Conservation (phyloP, 1,284 basidiomycete species). For the Trichosporon sp. region DNA sequence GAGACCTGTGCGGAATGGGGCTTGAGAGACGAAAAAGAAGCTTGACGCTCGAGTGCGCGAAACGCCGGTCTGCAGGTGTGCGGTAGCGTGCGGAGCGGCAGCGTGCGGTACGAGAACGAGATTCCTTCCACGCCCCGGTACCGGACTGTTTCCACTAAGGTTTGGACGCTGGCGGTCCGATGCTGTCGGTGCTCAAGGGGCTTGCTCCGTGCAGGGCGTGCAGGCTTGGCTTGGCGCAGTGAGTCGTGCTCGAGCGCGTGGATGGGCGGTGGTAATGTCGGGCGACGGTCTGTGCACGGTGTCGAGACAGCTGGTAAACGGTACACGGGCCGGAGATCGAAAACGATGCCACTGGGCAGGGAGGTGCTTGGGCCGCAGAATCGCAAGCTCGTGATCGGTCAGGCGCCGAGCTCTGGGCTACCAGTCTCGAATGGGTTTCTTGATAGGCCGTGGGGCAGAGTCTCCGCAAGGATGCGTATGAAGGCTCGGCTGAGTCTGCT, state of each 20-base stretch:
- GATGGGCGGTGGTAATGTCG: background rate
- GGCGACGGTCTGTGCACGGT: background rate
- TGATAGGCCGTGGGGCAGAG: background rate
- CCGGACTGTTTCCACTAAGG: background rate
- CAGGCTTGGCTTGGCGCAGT: background rate
- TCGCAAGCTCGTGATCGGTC: background rate
- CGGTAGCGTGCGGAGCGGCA: background rate
- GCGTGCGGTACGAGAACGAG: background rate
- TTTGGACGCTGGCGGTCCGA: background rate
- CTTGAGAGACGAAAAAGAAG: background rate
- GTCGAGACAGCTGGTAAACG: background rate
- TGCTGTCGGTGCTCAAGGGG: background rate
- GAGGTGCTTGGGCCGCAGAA: background rate
- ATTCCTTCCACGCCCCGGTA: background rate
- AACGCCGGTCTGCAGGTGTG: background rate
- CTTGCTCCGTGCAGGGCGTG: background rate
- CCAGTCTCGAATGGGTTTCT: background rate
- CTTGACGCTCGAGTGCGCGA: background rate
- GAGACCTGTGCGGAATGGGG: background rate
- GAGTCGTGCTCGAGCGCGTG: background rate
- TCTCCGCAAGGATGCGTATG: too few species aligned
- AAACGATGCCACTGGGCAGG: background rate
- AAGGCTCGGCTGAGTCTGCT: background rate
- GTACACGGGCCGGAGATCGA: background rate
- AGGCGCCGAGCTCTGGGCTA: background rate